Conservation (phyloP, 305 asterid species). For the Andrographis paniculata region DNA sequence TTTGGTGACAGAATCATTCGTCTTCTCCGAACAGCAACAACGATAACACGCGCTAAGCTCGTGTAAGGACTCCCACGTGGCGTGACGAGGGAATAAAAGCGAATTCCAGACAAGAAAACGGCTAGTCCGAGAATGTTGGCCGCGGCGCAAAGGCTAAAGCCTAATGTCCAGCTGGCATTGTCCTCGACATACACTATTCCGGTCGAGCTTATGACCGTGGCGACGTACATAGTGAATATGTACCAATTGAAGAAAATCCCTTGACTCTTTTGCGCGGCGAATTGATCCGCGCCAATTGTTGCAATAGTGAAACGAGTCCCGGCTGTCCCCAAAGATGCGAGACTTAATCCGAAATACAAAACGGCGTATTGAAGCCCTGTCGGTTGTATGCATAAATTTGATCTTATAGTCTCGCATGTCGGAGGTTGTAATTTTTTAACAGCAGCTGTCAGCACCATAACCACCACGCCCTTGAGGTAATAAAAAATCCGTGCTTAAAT, state of each 20-base stretch:
- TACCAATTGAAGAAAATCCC: conserved; percentile 60
- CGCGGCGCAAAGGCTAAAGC: conserved; percentile 37
- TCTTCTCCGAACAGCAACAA: conserved; percentile 21
- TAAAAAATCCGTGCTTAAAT: too few relatives aligned
- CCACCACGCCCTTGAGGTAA: not conserved
- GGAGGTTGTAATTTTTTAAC: conserved; percentile 36
- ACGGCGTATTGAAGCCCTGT: conserved; percentile 36
- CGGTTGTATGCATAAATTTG: conserved; percentile 32
- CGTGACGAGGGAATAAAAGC: not conserved
- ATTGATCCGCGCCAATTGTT: conserved; percentile 72
- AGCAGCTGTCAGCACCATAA: not conserved
- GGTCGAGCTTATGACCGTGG: conserved; percentile 42
- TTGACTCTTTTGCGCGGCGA: conserved; percentile 34
- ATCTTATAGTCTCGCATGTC: conserved; percentile 26
- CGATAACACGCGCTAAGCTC: not conserved
- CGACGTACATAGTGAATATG: conserved; percentile 43
- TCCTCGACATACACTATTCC: conserved; percentile 53
- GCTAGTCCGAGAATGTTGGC: conserved; percentile 30
- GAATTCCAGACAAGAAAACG: not conserved
- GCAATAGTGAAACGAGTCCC: conserved; percentile 67
- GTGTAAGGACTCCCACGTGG: conserved; percentile 21
- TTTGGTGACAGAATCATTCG: conserved; percentile 19
- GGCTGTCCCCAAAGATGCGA: conserved; percentile 41
- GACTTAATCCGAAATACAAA: conserved; percentile 38
- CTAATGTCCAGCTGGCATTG: conserved; percentile 53